Conservation (phyloP, 75 land plant species). For the Sequoiadendron giganteum region DNA sequence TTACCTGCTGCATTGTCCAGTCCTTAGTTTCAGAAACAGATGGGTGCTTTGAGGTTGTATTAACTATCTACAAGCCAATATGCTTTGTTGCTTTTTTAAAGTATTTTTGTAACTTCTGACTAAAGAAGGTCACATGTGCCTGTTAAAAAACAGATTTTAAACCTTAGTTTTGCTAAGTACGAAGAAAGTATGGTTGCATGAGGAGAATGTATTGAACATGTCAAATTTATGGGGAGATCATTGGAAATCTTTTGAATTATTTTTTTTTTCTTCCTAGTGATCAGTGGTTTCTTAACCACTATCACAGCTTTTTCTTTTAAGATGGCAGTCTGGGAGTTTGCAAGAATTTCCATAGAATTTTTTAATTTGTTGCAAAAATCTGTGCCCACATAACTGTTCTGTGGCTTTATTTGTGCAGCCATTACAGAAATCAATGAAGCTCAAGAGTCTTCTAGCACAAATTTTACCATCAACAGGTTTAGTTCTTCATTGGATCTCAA, state of each 20-base stretch:
- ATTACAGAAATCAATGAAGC: constrained; percentile 20
- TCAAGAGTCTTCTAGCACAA: constrained; percentile 7
- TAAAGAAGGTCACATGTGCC: not conserved
- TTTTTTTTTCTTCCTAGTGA: not conserved
- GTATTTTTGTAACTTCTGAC: not conserved
- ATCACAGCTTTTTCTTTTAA: not conserved
- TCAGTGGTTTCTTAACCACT: not conserved
- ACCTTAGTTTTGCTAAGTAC: not conserved
- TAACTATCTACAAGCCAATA: not conserved
- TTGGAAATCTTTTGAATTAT: not conserved
- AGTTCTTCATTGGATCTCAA: constrained; percentile 3
- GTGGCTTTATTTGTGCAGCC: constrained; percentile 21
- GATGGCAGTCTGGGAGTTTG: not conserved
- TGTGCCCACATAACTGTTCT: not conserved
- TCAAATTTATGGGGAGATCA: not conserved
- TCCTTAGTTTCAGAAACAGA: not conserved
- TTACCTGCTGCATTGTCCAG: not conserved
- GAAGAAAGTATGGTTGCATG: not conserved
- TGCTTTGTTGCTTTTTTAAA: not conserved
- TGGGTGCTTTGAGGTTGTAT: not conserved
- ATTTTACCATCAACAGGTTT: constrained; percentile 1
- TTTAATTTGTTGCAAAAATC: not conserved
- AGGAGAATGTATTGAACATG: not conserved
- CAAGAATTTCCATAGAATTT: not conserved
- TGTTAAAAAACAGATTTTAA: not conserved